A percentile compares a stretch with the other conserved stretches of the same genome.
phyloP scores from a whole-genome alignment of 352 stramenopile species.

The Stephanocyclus meneghinianus region DNA sequence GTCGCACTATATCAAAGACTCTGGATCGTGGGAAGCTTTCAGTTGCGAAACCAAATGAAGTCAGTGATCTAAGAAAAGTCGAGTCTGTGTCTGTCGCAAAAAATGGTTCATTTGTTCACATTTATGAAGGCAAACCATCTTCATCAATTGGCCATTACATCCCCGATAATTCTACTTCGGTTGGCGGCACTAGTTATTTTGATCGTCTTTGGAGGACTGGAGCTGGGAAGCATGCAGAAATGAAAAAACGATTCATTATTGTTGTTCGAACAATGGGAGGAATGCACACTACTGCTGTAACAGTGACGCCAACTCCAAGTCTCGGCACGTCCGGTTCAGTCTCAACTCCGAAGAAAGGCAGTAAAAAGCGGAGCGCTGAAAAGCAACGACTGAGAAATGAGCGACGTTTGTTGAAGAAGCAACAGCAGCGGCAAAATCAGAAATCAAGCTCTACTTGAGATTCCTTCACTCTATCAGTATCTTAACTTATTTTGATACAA shows the following conservation, averaged over 20 bases:
- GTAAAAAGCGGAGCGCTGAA: slow-evolving; percentile 42
- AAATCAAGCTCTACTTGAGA: not conserved
- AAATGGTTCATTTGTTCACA: slow-evolving; percentile 2
- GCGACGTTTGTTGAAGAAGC: slow-evolving; percentile 47
- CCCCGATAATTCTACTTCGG: slow-evolving; percentile 9
- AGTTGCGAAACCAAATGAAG: slow-evolving; percentile 16
- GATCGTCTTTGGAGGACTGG: slow-evolving; percentile 77
- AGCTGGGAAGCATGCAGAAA: slow-evolving; percentile 68
- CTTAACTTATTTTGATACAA: not conserved
- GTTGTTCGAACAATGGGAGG: slow-evolving; percentile 30
- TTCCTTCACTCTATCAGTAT: not conserved
- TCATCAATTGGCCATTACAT: slow-evolving; percentile 60
- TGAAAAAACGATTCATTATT: slow-evolving; percentile 62
- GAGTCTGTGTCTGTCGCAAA: slow-evolving; percentile 24
- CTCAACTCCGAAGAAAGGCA: slow-evolving; percentile 19
- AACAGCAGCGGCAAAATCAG: slow-evolving; percentile 14
- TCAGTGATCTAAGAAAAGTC: slow-evolving; percentile 34
- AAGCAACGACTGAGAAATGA: slow-evolving; percentile 54
- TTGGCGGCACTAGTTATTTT: slow-evolving; percentile 72
- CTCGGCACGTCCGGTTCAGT: not conserved
- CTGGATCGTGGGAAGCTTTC: slow-evolving; percentile 27
- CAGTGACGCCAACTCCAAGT: not conserved
- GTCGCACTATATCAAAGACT: slow-evolving; percentile 50
- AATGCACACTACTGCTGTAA: not conserved
- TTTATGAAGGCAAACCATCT: slow-evolving; percentile 63